Evolutionary conservation across 1,139 yeast species (phyloP).

Genomic region (Suhomyces terraborum): DNA sequence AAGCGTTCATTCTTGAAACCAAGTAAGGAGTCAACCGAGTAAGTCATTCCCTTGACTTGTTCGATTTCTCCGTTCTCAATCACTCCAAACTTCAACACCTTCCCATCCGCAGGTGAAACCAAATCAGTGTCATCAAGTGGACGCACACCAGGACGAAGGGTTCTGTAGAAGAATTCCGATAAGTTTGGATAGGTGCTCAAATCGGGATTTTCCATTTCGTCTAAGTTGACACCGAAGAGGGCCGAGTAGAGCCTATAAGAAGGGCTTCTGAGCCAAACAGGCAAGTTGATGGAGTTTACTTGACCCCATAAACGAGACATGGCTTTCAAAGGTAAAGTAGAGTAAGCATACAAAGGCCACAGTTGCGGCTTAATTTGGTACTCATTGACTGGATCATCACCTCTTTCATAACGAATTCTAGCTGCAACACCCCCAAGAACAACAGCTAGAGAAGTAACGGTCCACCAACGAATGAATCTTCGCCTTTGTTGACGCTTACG

Average conservation of each 20-base stretch:
- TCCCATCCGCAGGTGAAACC: conserved; percentile 95
- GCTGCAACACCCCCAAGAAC: conserved; percentile 68
- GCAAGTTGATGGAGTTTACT: conserved; percentile 79
- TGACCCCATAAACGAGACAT: conserved; percentile 94
- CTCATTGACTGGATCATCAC: conserved; percentile 37
- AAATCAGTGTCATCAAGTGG: conserved; percentile 71
- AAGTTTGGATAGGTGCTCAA: conserved; percentile 72
- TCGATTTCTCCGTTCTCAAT: conserved; percentile 87
- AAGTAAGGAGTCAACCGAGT: conserved; percentile 83
- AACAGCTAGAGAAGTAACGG: conserved; percentile 63
- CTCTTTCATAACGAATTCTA: conserved; percentile 46
- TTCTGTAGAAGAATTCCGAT: conserved; percentile 89
- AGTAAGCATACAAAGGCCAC: conserved; percentile 87
- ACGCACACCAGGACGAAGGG: conserved; percentile 74
- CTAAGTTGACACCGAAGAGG: conserved; percentile 83
- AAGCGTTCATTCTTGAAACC: conserved; percentile 58
- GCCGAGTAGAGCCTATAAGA: conserved; percentile 77
- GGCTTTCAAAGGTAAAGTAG: conserved; percentile 88
- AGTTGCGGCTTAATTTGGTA: conserved; percentile 64
- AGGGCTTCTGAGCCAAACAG: conserved; percentile 85
- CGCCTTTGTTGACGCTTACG: conserved; percentile 47
- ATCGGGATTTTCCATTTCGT: conserved; percentile 86
- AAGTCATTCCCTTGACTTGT: conserved; percentile 96
- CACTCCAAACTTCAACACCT: conserved; percentile 79
- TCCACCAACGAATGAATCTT: conserved; percentile 66